Conservation (phyloP, 441 rosid genomes). For the Arabidopsis lyrata region DNA sequence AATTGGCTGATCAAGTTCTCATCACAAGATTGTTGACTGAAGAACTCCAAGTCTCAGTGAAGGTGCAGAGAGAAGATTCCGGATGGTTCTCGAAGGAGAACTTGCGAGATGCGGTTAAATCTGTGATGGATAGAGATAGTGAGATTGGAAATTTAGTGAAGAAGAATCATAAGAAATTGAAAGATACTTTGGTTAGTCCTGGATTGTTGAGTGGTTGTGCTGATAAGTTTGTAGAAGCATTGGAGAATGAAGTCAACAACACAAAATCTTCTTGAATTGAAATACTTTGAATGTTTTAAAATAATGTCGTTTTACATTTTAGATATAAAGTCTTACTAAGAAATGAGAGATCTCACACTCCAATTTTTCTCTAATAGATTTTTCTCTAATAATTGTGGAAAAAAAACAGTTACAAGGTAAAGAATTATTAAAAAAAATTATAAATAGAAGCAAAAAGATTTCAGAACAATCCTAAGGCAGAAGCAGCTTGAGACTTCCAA, state of each 20-base stretch:
- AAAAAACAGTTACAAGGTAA: conserved; percentile 4
- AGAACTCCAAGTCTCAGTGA: conserved; percentile 48
- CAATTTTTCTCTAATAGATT: neutral
- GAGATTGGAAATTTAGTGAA: conserved; percentile 40
- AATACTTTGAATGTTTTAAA: neutral
- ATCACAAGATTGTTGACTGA: conserved; percentile 41
- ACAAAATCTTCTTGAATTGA: conserved; percentile 5
- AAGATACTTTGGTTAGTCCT: conserved; percentile 24
- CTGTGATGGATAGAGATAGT: conserved; percentile 47
- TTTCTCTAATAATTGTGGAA: neutral
- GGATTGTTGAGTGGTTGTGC: conserved; percentile 25
- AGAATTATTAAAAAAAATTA: neutral
- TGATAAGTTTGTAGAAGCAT: conserved; percentile 23
- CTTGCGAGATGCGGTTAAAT: conserved; percentile 40
- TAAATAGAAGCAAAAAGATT: conserved; percentile 1
- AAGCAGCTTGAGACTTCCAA: conserved; percentile 73
- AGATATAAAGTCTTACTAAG: neutral
- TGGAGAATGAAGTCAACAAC: conserved; percentile 30
- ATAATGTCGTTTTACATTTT: neutral
- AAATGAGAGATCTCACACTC: neutral
- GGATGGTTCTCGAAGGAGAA: conserved; percentile 48
- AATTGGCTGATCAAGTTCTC: conserved; percentile 42
- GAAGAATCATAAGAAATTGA: conserved; percentile 18
- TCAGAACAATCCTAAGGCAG: conserved; percentile 52
- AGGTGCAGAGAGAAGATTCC: conserved; percentile 41